A percentile compares a stretch with the other conserved stretches of the same genome.
These are phyloP conservation scores for Corymbia citriodora DNA, from an alignment of 441 rosid species.

Conservation along the genomic window DNA sequence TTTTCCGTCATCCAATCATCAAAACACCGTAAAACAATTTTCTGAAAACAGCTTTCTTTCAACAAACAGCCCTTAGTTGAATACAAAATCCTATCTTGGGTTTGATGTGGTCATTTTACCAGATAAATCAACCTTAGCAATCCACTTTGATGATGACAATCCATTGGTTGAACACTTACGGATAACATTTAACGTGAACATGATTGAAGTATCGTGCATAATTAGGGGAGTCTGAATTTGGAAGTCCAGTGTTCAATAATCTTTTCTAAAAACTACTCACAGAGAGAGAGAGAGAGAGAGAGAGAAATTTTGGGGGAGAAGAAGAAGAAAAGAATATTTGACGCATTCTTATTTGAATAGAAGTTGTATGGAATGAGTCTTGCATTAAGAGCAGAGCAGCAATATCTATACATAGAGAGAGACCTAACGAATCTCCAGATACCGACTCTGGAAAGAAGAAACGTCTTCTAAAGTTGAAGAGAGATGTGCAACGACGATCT, in stretches of 20 bases:
- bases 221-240: not conserved
- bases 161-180: not conserved
- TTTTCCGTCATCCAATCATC: not conserved
- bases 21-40: not conserved
- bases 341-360: not conserved
- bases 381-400: not conserved
- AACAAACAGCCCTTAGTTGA: not conserved
- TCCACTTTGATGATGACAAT: not conserved
- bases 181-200: not conserved
- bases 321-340: not conserved
- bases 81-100: not conserved
- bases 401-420: not conserved
- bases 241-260: not conserved
- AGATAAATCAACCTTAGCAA: not conserved
- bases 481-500: not conserved
- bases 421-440: not conserved
- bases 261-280: not conserved
- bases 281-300: not conserved
- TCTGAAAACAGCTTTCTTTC: not conserved
- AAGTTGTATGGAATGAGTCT: not conserved
- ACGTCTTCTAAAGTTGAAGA: not conserved
- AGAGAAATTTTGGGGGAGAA: not conserved
- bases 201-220: not conserved
- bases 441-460: not conserved
- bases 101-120: not conserved